Evolutionary conservation across 139 green algal species (phyloP), one percentile per base, ranked within the genome.

Genomic region (Spirogloea muscicola): DNA sequence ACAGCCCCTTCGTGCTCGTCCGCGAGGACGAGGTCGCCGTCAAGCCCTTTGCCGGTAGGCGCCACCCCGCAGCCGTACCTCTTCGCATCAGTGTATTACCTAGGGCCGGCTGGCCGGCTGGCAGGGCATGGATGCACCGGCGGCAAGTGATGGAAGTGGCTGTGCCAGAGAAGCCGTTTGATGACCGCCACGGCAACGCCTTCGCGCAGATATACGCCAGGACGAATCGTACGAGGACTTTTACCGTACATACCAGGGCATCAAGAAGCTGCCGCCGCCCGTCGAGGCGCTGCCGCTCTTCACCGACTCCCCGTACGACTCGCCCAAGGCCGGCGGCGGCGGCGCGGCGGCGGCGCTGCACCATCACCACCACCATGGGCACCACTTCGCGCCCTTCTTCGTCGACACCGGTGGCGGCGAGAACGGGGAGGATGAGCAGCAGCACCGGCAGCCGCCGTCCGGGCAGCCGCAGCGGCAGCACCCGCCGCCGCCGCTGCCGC

Each of bases 161-260:
- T n/a, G n/a, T n/a, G n/a, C n/a, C n/a, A n/a, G n/a, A n/a, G n/a
- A n/a, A n/a, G n/a, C n/a, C n/a, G n/a, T n/a, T n/a, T n/a, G n/a
- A n/a, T n/a, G n/a, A n/a, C n/a, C n/a, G n/a, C n/a, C n/a, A n/a
- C n/a, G n/a, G n/a, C n/a, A n/a, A n/a, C n/a, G n/a, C n/a, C n/a
- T n/a, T n/a, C n/a, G n/a, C 34, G 52, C 42, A 57, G 73, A 81
- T 52, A 81, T 81, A 27, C 73, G 73, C 13, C 29, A 33, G 18
- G 73, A 81, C 34, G 73, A 81, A 16, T 33, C 51, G 9, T 81
- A 81, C 9, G 73, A 81, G 40, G 51, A 55, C 33, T 81, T 81
- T 33, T 81, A 81, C 67, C 49, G 43, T n/a, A 34, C 36, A 10
- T 81, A 81, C 70, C 72, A 43, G 9, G 67, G 73, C 21, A 68